A percentile compares a stretch with the other conserved stretches of the same genome.
These are phyloP conservation scores for Fonsecaea nubica DNA, from an alignment of 2,329 filamentous ascomycete species.

Conservation along the genomic window DNA sequence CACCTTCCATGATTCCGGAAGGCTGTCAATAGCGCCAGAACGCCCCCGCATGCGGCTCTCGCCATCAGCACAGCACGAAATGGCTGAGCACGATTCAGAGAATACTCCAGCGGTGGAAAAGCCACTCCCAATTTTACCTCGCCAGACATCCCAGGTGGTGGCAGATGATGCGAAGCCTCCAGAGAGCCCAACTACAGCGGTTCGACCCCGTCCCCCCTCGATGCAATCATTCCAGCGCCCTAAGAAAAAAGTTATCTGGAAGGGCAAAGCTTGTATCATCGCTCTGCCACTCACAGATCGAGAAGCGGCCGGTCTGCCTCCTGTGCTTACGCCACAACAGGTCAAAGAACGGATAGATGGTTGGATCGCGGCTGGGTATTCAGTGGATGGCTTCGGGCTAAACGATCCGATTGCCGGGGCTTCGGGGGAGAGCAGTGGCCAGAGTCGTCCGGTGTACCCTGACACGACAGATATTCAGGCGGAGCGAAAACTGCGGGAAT, in stretches of 20 bases:
- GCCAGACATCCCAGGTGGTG: conserved; percentile 11
- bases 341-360: conserved; percentile 48
- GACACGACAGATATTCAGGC: conserved; percentile 48
- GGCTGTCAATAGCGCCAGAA: conserved; percentile 19
- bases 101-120: conserved; percentile 12
- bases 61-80: conserved; percentile 17
- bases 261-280: conserved; percentile 75
- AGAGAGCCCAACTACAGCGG: conserved; percentile 41
- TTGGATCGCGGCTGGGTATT: conserved; percentile 54
- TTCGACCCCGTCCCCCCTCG: conserved; percentile 57
- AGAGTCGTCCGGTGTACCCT: conserved; percentile 53
- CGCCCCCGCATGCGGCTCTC: conserved; percentile 13
- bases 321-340: conserved; percentile 49
- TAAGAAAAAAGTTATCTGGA: conserved; percentile 79
- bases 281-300: conserved; percentile 71
- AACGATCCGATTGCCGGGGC: conserved; percentile 27
- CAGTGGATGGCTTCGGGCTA: conserved; percentile 51
- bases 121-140: conserved; percentile 21
- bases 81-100: conserved; percentile 22
- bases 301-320: conserved; percentile 59
- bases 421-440: conserved; percentile 38
- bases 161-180: conserved; percentile 23
- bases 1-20: conserved; percentile 38
- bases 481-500: conserved; percentile 45
- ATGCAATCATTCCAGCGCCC: conserved; percentile 45